phyloP scores from a whole-genome alignment of 2,329 filamentous ascomycete genomes.

The Alternaria triticimaculans region DNA sequence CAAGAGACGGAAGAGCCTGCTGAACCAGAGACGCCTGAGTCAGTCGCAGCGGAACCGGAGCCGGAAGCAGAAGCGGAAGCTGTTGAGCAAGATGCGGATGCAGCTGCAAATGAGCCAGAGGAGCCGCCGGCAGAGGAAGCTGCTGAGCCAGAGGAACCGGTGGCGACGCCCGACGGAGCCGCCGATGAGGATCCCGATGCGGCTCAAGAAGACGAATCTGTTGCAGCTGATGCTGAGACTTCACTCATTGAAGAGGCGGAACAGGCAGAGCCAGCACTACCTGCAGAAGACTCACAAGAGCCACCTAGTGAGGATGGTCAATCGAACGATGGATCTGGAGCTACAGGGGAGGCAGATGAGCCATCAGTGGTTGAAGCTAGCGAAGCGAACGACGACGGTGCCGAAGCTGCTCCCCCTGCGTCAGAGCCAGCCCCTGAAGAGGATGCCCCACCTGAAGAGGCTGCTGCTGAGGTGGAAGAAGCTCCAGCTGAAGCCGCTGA shows the following conservation, averaged over 20 bases:
- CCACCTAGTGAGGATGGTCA: neutral
- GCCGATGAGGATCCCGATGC: neutral
- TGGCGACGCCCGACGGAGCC: neutral
- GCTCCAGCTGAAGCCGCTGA: neutral
- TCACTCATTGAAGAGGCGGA: neutral
- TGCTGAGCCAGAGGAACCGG: neutral
- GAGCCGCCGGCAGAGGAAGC: neutral
- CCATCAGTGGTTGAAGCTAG: neutral
- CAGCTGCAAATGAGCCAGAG: neutral
- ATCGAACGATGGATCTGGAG: neutral
- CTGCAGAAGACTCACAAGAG: neutral
- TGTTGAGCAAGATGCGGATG: neutral
- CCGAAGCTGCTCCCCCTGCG: neutral
- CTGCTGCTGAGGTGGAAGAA: neutral
- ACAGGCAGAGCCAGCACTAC: neutral
- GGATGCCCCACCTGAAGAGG: conserved; percentile 2
- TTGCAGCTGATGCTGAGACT: neutral
- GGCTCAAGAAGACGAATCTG: neutral
- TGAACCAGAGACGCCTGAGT: conserved; percentile 3
- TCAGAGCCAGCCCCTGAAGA: conserved; percentile 2
- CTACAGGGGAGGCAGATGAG: conserved; percentile 1
- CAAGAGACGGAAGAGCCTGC: neutral
- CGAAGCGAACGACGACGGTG: neutral
- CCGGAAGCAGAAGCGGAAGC: neutral
- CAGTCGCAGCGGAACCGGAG: neutral